A percentile compares a stretch with the other conserved stretches of the same genome.
Conservation (phyloP, 2,329 filamentous ascomycete genomes). For the Diplodia corticola region DNA sequence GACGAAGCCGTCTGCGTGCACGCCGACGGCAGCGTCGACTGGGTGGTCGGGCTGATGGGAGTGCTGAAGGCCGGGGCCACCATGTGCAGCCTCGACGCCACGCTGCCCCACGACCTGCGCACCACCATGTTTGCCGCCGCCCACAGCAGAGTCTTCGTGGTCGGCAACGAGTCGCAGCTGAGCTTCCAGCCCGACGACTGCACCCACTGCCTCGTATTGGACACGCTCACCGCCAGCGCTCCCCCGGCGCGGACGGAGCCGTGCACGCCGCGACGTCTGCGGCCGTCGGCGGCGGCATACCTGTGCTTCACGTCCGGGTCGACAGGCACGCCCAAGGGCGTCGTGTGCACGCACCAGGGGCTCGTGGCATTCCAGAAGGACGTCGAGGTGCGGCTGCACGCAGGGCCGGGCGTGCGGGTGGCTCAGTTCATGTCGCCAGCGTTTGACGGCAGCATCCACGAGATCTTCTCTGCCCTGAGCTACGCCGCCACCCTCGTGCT, state of each 20-base stretch:
- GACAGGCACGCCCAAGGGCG: too few relatives aligned
- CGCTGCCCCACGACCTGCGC: too few relatives aligned
- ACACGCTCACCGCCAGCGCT: too few relatives aligned
- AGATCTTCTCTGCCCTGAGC: too few relatives aligned
- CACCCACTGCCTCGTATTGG: conserved; percentile 26
- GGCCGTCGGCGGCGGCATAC: conserved; percentile 34
- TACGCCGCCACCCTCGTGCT: too few relatives aligned
- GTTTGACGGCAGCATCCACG: too few relatives aligned
- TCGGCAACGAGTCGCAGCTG: conserved; percentile 22
- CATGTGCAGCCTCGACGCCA: conserved; percentile 27
- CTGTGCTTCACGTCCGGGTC: conserved; percentile 49
- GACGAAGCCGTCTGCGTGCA: conserved; percentile 38
- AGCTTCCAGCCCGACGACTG: conserved; percentile 22
- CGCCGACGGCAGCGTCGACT: conserved; percentile 37
- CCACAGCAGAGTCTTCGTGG: conserved; percentile 32
- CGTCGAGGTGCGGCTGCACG: too few relatives aligned
- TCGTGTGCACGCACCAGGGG: too few relatives aligned
- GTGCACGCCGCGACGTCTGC: conserved; percentile 6
- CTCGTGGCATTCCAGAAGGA: too few relatives aligned
- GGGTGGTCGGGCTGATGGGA: conserved; percentile 40
- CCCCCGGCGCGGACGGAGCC: too few relatives aligned
- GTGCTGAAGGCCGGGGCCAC: conserved; percentile 32
- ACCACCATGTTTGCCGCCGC: conserved; percentile 29
- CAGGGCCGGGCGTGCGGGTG: too few relatives aligned
- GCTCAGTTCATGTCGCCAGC: too few relatives aligned